Evolutionary conservation across 1,139 yeast genomes (phyloP).

Genomic region (Meyerozyma smithsonii): DNA sequence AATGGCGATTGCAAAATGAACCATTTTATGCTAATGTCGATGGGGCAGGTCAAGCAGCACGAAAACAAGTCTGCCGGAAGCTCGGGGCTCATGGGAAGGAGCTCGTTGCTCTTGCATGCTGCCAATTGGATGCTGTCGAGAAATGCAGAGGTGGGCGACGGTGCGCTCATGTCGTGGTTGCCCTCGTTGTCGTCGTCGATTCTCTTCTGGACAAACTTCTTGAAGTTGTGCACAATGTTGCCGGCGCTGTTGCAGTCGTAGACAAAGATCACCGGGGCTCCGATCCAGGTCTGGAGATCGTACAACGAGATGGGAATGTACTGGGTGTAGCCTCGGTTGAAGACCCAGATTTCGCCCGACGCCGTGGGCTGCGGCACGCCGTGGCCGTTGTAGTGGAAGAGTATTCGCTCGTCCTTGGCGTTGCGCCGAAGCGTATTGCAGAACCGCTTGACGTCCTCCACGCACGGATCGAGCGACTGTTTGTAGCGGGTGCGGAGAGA

Average conservation of each 20-base stretch:
- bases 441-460: conserved; percentile 89
- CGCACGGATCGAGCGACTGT: conserved; percentile 89
- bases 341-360: conserved; percentile 98
- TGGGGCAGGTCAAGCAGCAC: conserved; percentile 92
- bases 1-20: conserved; percentile 81
- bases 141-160: conserved; percentile 65
- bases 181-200: conserved; percentile 82
- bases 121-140: conserved; percentile 91
- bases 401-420: conserved; percentile 84
- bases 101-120: conserved; percentile 84
- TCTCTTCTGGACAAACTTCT: conserved; percentile 84
- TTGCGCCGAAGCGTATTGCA: conserved; percentile 84
- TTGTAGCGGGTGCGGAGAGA: conserved; percentile 86
- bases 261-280: conserved; percentile 95
- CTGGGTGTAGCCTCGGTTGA: conserved; percentile 94
- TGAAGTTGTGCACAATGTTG: conserved; percentile 84
- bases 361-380: conserved; percentile 98
- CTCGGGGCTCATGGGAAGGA: conserved; percentile 89
- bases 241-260: conserved; percentile 96
- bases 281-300: conserved; percentile 94
- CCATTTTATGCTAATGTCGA: conserved; percentile 90
- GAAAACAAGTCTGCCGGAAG: conserved; percentile 95
- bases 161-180: conserved; percentile 59
- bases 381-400: conserved; percentile 96
- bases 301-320: conserved; percentile 92